Conservation (phyloP, 257 asterid species). For the Forsythia viridissima region DNA sequence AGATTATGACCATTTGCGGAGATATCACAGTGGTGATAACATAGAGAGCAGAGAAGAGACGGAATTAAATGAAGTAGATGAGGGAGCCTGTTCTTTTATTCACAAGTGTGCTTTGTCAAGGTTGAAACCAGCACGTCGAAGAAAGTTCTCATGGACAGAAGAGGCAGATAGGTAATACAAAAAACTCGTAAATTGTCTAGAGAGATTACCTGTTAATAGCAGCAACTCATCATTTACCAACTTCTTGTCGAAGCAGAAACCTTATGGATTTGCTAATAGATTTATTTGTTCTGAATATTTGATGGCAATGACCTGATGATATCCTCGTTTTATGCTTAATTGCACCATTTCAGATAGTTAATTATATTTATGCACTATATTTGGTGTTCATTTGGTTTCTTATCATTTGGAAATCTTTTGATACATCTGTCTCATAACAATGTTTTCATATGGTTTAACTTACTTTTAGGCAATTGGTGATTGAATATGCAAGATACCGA, state of each 20-base stretch:
- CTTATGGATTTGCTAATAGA: slow-evolving; percentile 9
- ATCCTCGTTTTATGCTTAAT: slow-evolving; percentile 22
- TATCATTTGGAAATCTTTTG: slow-evolving; percentile 15
- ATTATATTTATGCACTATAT: background rate
- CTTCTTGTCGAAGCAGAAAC: slow-evolving; percentile 1
- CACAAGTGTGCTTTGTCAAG: slow-evolving; percentile 57
- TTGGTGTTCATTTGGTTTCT: slow-evolving; percentile 17
- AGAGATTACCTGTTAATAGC: slow-evolving; percentile 19
- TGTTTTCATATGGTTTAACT: slow-evolving; percentile 26
- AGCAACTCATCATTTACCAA: slow-evolving; percentile 16
- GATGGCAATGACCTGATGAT: slow-evolving; percentile 15
- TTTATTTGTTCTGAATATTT: slow-evolving; percentile 10
- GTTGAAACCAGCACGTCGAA: slow-evolving; percentile 50
- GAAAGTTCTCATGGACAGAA: slow-evolving; percentile 80
- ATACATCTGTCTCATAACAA: slow-evolving; percentile 3
- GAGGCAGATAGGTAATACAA: slow-evolving; percentile 78
- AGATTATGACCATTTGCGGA: slow-evolving; percentile 36
- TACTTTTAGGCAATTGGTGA: slow-evolving; percentile 70
- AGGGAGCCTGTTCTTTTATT: slow-evolving; percentile 39
- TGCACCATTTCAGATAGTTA: slow-evolving; percentile 12
- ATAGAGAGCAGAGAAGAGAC: slow-evolving; percentile 36
- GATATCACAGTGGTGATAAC: slow-evolving; percentile 32
- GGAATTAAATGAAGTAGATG: slow-evolving; percentile 50
- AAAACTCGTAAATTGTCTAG: slow-evolving; percentile 21
- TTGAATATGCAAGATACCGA: slow-evolving; percentile 73